A percentile compares a stretch with the other conserved stretches of the same genome.
Evolutionary conservation across 1,284 basidiomycete species (phyloP).

Genomic region (Trichosporon asahii): DNA sequence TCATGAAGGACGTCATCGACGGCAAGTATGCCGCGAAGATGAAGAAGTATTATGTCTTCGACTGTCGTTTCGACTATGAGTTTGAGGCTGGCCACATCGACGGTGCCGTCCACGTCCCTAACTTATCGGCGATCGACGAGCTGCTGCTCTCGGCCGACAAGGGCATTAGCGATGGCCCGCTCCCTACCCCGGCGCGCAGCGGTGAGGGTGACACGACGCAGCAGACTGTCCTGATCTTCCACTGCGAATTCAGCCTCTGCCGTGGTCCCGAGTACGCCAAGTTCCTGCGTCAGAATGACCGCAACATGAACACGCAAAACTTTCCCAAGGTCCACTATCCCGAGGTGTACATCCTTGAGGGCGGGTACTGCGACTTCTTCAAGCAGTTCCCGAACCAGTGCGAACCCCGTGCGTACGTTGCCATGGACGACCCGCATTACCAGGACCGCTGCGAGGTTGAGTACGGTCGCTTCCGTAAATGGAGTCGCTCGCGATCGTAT

Average conservation of each 20-base stretch:
- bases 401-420: constrained; percentile 76
- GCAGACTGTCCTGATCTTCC: constrained; percentile 90
- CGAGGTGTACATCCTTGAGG: constrained; percentile 94
- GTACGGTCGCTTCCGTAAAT: constrained; percentile 85
- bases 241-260: constrained; percentile 96
- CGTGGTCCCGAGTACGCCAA: constrained; percentile 94
- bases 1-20: constrained; percentile 71
- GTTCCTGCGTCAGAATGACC: constrained; percentile 84
- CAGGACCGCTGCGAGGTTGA: constrained; percentile 74
- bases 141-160: constrained; percentile 62
- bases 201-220: constrained; percentile 59
- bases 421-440: constrained; percentile 90
- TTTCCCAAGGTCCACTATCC: constrained; percentile 95
- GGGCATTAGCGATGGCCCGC: constrained; percentile 54
- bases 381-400: constrained; percentile 65
- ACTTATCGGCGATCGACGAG: constrained; percentile 73
- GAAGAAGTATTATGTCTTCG: constrained; percentile 73
- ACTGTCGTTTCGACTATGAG: constrained; percentile 98
- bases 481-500: constrained; percentile 76
- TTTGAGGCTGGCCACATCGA: constrained; percentile 89
- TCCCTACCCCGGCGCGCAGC: constrained; percentile 75
- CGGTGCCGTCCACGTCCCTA: constrained; percentile 88
- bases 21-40: constrained; percentile 67
- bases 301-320: constrained; percentile 75
- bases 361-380: constrained; percentile 89